Base-by-base conservation (phyloP, 768 basidiomycete genomes). In the Lentinula sp. region DNA sequence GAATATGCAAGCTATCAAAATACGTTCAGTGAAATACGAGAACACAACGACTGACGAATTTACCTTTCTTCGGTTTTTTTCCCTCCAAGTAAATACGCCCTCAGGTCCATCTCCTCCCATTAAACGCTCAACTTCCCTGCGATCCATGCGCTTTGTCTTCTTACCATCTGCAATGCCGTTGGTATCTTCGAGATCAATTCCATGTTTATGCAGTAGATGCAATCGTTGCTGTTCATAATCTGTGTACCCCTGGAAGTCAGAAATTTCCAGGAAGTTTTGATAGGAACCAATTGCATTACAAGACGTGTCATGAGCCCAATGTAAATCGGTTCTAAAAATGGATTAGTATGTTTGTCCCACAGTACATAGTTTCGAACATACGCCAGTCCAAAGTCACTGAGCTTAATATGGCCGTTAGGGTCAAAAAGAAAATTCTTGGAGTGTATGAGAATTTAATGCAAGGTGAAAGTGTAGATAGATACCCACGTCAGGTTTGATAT, bases 251-350 rank as follows among this genome's bases (percentile, higher is more conserved):
- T 66, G 59, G 37, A 62, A 62, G 45, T 48, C 66, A 49, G 60
- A 54, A n/a, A 37, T 32, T 45, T 57, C 42, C 6, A 39, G 4
- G 32, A 42, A 36, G 56, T 6, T 15, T 32, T 57, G 37, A 57
- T 41, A 57, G 61, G 62, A 60, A 60, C 68, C 53, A 51, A 69
- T 74, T 48, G 72, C 74, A 49, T 66, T 64, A 93, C 92, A 95
- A 60, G 88, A 88, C 32, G 93, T 95, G 74, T 98, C 95, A 74
- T 98, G 95, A 20, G 93, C 92, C 95, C 95, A 97, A 74, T 96
- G 95, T 62, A 94, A 81, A 79, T 95, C 90, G 61, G 93, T 91
- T 59, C 91, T 93, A 71, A 67, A 63, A 46, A 50, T 60, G 35
- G 57, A 65, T 64, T 54, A 58, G 65, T 61, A 9, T 43, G 48